A percentile compares a stretch with the other conserved stretches of the same genome.
Conservation (phyloP, 306 rosid species). For the Cyclanthera cordifolia region DNA sequence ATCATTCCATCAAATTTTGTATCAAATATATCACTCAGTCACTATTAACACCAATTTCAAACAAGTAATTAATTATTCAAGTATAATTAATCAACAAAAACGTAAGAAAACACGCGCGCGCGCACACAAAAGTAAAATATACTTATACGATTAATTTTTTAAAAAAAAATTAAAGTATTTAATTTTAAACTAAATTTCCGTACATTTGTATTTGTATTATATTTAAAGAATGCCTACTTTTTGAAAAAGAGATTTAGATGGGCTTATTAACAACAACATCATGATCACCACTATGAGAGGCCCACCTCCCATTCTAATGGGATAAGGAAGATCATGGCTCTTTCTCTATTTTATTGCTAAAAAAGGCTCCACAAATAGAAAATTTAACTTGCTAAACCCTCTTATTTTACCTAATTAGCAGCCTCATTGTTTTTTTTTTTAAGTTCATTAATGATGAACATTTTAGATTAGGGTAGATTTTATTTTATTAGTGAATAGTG, state of each 20-base stretch:
- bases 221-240: neutral
- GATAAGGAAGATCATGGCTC: neutral
- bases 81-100: no score
- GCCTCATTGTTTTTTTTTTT: neutral
- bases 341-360: neutral
- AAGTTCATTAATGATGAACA: neutral
- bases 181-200: no score
- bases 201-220: no score
- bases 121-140: no score
- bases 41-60: no score
- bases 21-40: no score
- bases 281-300: neutral
- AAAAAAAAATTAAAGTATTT: no score
- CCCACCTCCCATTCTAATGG: constrained; percentile 10
- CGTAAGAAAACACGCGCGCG: no score
- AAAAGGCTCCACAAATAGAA: neutral
- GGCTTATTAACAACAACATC: neutral
- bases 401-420: neutral
- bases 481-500: no score
- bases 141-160: no score
- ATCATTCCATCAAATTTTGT: no score
- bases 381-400: neutral
- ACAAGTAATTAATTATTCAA: no score
- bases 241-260: neutral
- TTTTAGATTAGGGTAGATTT: neutral